Evolutionary conservation across 2,329 filamentous ascomycete species (phyloP).

Genomic region (Lecanicillium sp.): DNA sequence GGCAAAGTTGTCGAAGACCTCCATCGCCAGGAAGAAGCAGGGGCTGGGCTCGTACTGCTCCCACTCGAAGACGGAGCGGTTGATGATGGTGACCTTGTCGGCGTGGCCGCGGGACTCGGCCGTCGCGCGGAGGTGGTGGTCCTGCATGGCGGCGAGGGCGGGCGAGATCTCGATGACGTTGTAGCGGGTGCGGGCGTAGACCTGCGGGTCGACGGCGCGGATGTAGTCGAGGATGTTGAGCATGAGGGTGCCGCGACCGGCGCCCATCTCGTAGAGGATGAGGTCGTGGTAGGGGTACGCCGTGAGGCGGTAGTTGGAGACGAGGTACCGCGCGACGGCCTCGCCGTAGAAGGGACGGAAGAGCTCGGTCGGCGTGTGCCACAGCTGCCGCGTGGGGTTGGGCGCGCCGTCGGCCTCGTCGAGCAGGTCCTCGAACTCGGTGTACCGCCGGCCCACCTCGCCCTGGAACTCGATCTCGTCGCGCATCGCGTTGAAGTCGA

Average conservation of each 20-base stretch:
- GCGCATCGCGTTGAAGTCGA: slow-evolving; percentile 73
- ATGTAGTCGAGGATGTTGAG: slow-evolving; percentile 97
- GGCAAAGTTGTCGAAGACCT: slow-evolving; percentile 97
- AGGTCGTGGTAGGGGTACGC: slow-evolving; percentile 94
- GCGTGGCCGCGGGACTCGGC: slow-evolving; percentile 68
- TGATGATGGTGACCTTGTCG: slow-evolving; percentile 88
- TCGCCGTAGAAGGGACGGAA: slow-evolving; percentile 97
- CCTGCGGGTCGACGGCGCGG: slow-evolving; percentile 77
- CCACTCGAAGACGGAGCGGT: slow-evolving; percentile 94
- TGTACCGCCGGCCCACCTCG: slow-evolving; percentile 72
- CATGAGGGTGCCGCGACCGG: slow-evolving; percentile 96
- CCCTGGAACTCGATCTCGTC: slow-evolving; percentile 83
- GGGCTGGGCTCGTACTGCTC: slow-evolving; percentile 78
- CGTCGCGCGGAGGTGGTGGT: slow-evolving; percentile 59
- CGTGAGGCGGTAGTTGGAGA: slow-evolving; percentile 92
- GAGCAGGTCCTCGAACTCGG: slow-evolving; percentile 81
- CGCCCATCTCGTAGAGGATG: slow-evolving; percentile 98
- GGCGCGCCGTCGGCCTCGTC: slow-evolving; percentile 61
- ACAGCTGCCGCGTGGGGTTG: slow-evolving; percentile 79
- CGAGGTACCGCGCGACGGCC: slow-evolving; percentile 90
- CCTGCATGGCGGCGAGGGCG: slow-evolving; percentile 72
- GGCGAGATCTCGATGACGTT: slow-evolving; percentile 94
- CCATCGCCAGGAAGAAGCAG: slow-evolving; percentile 95
- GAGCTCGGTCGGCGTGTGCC: slow-evolving; percentile 97
- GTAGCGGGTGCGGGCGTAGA: slow-evolving; percentile 90